phyloP scores from a whole-genome alignment of 2,329 filamentous ascomycete genomes.

The Lachnellula hyalina region DNA sequence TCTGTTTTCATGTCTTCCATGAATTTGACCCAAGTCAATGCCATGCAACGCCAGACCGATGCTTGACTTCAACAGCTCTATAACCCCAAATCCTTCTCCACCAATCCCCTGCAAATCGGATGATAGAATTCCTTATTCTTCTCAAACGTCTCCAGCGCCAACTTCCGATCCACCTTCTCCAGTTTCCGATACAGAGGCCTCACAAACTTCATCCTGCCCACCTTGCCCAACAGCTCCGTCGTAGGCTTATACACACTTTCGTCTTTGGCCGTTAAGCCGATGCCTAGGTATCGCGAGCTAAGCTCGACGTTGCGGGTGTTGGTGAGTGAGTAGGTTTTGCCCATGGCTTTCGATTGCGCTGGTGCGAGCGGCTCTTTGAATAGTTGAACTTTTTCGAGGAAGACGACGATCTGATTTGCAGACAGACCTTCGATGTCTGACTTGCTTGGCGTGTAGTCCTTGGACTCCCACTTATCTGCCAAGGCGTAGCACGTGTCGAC shows the following conservation, averaged over 20 bases:
- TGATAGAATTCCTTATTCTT: constrained; percentile 92
- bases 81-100: constrained; percentile 73
- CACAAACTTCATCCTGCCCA: constrained; percentile 97
- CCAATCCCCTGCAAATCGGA: constrained; percentile 81
- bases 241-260: constrained; percentile 63
- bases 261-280: constrained; percentile 73
- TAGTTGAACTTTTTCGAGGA: constrained; percentile 73
- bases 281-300: constrained; percentile 70
- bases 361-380: constrained; percentile 59
- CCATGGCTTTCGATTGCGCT: constrained; percentile 65
- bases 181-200: constrained; percentile 75
- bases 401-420: constrained; percentile 86
- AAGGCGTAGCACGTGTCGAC: constrained; percentile 81
- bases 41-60: not conserved
- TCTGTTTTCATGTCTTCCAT: too few relatives aligned
- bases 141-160: constrained; percentile 79
- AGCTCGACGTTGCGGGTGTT: constrained; percentile 84
- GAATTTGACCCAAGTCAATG: too few relatives aligned
- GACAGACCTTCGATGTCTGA: constrained; percentile 70
- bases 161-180: constrained; percentile 64
- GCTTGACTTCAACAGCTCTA: not conserved
- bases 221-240: constrained; percentile 68
- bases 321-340: constrained; percentile 66
- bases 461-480: constrained; percentile 72
- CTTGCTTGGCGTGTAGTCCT: constrained; percentile 57